Evolutionary conservation across 352 stramenopile genomes (phyloP).

Genomic region (Globisporangium apiculatum): DNA sequence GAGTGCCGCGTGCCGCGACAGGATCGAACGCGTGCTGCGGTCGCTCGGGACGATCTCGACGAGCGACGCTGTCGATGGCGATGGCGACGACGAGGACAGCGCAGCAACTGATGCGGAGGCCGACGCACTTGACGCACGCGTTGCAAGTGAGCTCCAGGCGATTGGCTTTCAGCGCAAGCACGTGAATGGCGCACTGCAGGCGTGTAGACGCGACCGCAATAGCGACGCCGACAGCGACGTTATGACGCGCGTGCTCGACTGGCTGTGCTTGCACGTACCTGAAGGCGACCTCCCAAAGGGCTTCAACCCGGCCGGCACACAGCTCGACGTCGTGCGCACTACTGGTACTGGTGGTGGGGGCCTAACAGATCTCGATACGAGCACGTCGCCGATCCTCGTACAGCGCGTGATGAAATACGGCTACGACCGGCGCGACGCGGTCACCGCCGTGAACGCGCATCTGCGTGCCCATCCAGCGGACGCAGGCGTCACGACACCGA

Average conservation of each 20-base stretch:
- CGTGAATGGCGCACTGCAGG: slow-evolving; percentile 37
- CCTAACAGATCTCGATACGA: background rate
- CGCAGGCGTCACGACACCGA: slow-evolving; percentile 24
- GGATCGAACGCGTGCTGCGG: slow-evolving; percentile 83
- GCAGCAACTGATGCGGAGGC: slow-evolving; percentile 12
- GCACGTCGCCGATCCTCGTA: slow-evolving; percentile 31
- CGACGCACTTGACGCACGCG: slow-evolving; percentile 16
- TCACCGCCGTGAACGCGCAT: slow-evolving; percentile 38
- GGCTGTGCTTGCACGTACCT: slow-evolving; percentile 73
- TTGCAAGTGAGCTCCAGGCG: slow-evolving; percentile 26
- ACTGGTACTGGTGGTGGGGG: background rate
- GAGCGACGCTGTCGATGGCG: slow-evolving; percentile 11
- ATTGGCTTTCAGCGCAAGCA: slow-evolving; percentile 55
- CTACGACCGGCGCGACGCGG: slow-evolving; percentile 54
- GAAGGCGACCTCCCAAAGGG: slow-evolving; percentile 70
- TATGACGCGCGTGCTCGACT: slow-evolving; percentile 53
- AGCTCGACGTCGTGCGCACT: slow-evolving; percentile 77
- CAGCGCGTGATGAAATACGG: slow-evolving; percentile 76
- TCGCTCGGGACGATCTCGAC: slow-evolving; percentile 25
- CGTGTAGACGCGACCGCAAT: slow-evolving; percentile 11
- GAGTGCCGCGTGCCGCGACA: slow-evolving; percentile 72
- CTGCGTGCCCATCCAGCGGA: slow-evolving; percentile 15
- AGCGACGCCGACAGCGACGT: slow-evolving; percentile 29
- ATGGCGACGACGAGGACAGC: background rate
- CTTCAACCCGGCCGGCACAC: slow-evolving; percentile 86